These are phyloP conservation scores for Aphanomyces astaci DNA, from an alignment of 352 stramenopile genomes.

Conservation along the genomic window DNA sequence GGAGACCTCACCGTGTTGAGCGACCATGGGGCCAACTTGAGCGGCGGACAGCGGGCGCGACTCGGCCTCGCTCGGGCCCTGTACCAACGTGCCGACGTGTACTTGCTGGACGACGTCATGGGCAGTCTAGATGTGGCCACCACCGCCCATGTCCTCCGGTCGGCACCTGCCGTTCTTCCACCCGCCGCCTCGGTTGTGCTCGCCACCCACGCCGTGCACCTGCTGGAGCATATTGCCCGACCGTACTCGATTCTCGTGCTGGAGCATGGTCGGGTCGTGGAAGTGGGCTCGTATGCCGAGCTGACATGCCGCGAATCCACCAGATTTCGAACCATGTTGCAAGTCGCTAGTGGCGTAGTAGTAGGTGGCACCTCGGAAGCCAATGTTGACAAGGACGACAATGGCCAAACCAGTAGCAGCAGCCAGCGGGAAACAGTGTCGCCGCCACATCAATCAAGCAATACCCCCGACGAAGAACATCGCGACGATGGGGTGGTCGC, in stretches of 20 bases:
- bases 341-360: background rate
- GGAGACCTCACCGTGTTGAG: slow-evolving; percentile 47
- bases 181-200: slow-evolving; percentile 51
- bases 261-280: slow-evolving; percentile 42
- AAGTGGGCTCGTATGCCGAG: slow-evolving; percentile 32
- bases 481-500: slow-evolving; percentile 49
- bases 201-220: slow-evolving; percentile 64
- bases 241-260: slow-evolving; percentile 45
- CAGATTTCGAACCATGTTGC: background rate
- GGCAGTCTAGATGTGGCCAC: slow-evolving; percentile 69
- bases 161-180: slow-evolving; percentile 48
- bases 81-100: slow-evolving; percentile 57
- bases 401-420: too few relatives aligned
- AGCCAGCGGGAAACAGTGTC: too few relatives aligned
- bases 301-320: slow-evolving; percentile 13
- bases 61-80: slow-evolving; percentile 81
- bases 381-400: background rate
- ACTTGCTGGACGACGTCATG: slow-evolving; percentile 85
- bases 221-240: slow-evolving; percentile 45
- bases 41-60: slow-evolving; percentile 69
- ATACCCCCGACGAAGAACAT: slow-evolving; percentile 39
- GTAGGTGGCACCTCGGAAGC: background rate
- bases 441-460: background rate
- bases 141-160: slow-evolving; percentile 38
- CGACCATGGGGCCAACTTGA: slow-evolving; percentile 80